Base-by-base conservation (phyloP, 441 rosid genomes). In the Euphorbia corollata region DNA sequence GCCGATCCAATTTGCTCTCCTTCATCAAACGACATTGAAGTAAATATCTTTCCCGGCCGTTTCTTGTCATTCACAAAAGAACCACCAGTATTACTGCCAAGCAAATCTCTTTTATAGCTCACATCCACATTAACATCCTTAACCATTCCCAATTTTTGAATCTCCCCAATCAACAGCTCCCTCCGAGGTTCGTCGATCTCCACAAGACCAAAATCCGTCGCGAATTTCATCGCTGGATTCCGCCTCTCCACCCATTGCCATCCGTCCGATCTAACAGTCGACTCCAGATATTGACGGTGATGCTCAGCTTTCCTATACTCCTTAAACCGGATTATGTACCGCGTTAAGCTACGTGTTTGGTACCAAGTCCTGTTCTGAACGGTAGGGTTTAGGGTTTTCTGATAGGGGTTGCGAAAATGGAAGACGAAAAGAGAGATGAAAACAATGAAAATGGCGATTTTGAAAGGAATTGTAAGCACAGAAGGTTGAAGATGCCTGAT, bases 211-310 rank as follows among this genome's bases (percentile, higher is more conserved):
- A 94, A 94, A 65, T 94, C 99, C 27, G 99, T 91, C 16, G 96
- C 86, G 61, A 74, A 94, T 56, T 74, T 77, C 74, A 90, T 75
- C 8, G 98, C 97, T 18, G 91, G 87, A 62, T 91, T 94, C 38
- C 69, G 72, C 73, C 98, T 84, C 81, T 83, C 85, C 84, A 91
- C 81, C 99, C 99, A 89, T 57, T 81, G 77, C 99, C 97, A 91
- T 16, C 90, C 89, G 36, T 43, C 77, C 61, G 87, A 79, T 74
- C 76, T 76, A 68, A 89, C 59, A 68, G 63, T 57, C 20, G 87
- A 84, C 75, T 82, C 80, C 75, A 94, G 83, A 80, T 84, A 86
- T 16, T 63, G 51, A 3, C 83, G 85, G 75, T 87, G 91, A 64
- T 80, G 77, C 32, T 80, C 79, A 19, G 91, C 87, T 57, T 68